Evolutionary conservation across 2,329 filamentous ascomycete genomes (phyloP).

Genomic region (Colletotrichum brevisporum): DNA sequence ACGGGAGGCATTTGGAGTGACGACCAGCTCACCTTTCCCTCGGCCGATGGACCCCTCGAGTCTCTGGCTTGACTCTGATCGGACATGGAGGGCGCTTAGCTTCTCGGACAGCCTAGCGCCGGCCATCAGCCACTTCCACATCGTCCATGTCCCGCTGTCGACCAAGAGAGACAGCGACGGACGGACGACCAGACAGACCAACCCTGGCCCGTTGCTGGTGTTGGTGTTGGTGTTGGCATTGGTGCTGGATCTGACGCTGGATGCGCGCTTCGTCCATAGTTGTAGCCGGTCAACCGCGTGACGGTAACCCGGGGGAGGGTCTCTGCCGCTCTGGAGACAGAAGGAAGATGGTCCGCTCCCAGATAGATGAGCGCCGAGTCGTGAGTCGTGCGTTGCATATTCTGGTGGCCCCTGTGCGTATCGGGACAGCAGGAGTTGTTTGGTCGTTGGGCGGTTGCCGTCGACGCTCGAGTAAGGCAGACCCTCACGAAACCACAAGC

Average conservation of each 20-base stretch:
- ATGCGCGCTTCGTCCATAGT: no score
- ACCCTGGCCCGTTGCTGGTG: neutral
- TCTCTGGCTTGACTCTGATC: slow-evolving; percentile 29
- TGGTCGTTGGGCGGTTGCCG: neutral
- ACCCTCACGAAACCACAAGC: neutral
- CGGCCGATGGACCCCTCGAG: slow-evolving; percentile 5
- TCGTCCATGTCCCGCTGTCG: slow-evolving; percentile 13
- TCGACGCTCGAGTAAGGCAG: neutral
- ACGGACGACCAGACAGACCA: no score
- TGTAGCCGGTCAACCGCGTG: slow-evolving; percentile 8
- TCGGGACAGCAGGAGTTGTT: neutral
- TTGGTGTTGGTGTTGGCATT: no score
- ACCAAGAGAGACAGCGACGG: slow-evolving; percentile 12
- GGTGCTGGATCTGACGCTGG: no score
- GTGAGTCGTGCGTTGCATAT: neutral
- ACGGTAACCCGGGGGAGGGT: slow-evolving; percentile 16
- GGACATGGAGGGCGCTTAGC: slow-evolving; percentile 31
- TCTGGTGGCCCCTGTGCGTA: neutral
- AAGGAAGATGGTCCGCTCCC: neutral
- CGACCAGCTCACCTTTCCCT: slow-evolving; percentile 16
- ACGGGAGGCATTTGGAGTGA: slow-evolving; percentile 31
- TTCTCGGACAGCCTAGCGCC: slow-evolving; percentile 29
- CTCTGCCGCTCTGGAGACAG: slow-evolving; percentile 2
- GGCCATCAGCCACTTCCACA: slow-evolving; percentile 24
- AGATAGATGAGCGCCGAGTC: neutral